phyloP scores from a whole-genome alignment of 306 rosid species.

The Dryas alaskensis region DNA sequence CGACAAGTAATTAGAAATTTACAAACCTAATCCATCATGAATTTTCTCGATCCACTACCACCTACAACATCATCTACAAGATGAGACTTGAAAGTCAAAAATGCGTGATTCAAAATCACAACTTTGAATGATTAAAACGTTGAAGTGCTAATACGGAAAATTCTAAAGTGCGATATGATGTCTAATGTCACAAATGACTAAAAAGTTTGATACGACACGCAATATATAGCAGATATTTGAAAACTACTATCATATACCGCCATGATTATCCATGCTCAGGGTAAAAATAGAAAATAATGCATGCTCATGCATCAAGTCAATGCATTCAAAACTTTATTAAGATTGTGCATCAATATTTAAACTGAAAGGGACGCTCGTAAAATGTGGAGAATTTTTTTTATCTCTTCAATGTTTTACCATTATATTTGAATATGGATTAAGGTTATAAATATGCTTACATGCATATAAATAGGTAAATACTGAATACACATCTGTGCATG shows the following conservation, averaged over 20 bases:
- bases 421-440: constrained; percentile 1
- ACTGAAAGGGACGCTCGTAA: background rate
- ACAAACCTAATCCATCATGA: constrained; percentile 9
- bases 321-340: background rate
- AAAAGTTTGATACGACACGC: constrained; percentile 1
- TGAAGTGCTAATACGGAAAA: background rate
- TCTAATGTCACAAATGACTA: background rate
- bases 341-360: background rate
- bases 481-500: background rate
- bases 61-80: constrained; percentile 19
- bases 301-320: background rate
- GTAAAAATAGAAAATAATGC: background rate
- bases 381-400: background rate
- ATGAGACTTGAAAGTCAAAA: constrained; percentile 16
- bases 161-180: background rate
- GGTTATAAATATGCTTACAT: background rate
- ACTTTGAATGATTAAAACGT: background rate
- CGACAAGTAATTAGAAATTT: background rate
- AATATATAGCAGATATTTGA: background rate
- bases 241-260: background rate
- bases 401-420: background rate
- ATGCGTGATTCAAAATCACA: constrained; percentile 11
- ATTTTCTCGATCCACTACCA: constrained; percentile 28
- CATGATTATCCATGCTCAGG: background rate
- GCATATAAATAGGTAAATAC: background rate